Base-by-base conservation (phyloP, 75 land plant genomes). In the Isoetes taiwanensis region DNA sequence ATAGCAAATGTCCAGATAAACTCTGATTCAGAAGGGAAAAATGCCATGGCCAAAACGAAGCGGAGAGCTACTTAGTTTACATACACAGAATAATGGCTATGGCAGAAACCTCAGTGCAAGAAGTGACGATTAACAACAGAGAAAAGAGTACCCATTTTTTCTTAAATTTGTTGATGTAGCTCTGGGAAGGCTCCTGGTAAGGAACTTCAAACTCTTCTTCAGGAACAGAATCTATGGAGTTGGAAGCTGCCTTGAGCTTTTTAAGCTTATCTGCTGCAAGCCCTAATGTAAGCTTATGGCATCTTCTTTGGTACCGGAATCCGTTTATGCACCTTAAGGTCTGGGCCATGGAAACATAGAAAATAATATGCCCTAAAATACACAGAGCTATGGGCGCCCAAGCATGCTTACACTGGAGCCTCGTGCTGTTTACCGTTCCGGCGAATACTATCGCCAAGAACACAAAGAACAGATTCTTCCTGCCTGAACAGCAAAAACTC, bases 121-220 rank as follows among this genome's bases (percentile, higher is more conserved):
- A 79, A 9, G 78, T 73, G 23, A 71, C 24, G 19, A 79, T 54
- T 37, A 85, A 64, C 62, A 82, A 82, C 12, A 73, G 67, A 43
- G 80, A 73, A 46, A 73, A 71, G 35, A 85, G 35, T 16, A 69
- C 83, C 90, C 90, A 85, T 43, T 80, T 85, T 69, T 83, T 66
- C 80, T 82, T 82, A 52, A 85, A 85, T 76, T 85, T 85, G 20
- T 72, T 74, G 32, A 85, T 63, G 57, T 85, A 85, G 27, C 65
- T 66, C 71, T 85, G 86, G 28, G 77, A 75, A 11, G 90, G 90
- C 64, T 85, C 90, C 72, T 85, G 90, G 43, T 85, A 85, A 6
- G 56, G 62, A 28, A 85, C 71, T 72, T 82, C 83, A 32, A 79
- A 42, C 38, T 74, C 77, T 21, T 54, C 71, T 23, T 59, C 77